A percentile compares a stretch with the other conserved stretches of the same genome.
These are phyloP conservation scores for Luffa acutangula DNA, from an alignment of 306 rosid genomes.

Conservation along the genomic window DNA sequence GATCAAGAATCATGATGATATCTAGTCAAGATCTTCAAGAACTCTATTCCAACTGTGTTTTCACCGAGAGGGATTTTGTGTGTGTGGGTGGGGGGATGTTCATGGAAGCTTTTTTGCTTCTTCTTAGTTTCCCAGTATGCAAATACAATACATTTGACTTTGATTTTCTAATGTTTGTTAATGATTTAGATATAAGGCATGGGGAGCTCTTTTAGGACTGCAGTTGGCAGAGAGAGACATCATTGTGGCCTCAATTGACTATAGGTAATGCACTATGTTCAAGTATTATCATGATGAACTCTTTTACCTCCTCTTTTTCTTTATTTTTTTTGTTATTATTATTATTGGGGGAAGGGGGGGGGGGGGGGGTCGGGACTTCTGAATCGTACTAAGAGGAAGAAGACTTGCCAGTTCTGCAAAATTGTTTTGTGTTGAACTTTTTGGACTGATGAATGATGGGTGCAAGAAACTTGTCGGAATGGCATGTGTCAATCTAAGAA, in stretches of 20 bases:
- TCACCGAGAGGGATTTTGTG: background rate
- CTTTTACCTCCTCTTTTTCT: constrained; percentile 16
- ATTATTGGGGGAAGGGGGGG: background rate
- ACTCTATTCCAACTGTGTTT: background rate
- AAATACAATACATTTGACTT: background rate
- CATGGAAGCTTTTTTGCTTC: constrained; percentile 8
- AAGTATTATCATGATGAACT: constrained; percentile 27
- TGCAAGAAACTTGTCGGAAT: background rate
- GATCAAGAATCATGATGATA: background rate
- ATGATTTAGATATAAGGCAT: constrained; percentile 80
- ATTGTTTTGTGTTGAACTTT: background rate
- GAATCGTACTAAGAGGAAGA: background rate
- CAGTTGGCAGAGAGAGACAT: constrained; percentile 83
- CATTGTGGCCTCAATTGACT: constrained; percentile 84
- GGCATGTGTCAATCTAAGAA: background rate
- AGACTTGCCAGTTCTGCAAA: background rate
- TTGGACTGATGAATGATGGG: background rate
- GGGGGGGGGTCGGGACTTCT: background rate
- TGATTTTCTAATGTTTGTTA: constrained; percentile 18
- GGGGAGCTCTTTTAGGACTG: constrained; percentile 89
- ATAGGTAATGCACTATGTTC: constrained; percentile 65
- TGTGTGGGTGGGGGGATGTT: too few species aligned
- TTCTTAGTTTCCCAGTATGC: background rate
- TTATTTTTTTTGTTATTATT: background rate
- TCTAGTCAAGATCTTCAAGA: background rate